phyloP scores from a whole-genome alignment of 305 asterid species.

The Fraxinus paxiana region DNA sequence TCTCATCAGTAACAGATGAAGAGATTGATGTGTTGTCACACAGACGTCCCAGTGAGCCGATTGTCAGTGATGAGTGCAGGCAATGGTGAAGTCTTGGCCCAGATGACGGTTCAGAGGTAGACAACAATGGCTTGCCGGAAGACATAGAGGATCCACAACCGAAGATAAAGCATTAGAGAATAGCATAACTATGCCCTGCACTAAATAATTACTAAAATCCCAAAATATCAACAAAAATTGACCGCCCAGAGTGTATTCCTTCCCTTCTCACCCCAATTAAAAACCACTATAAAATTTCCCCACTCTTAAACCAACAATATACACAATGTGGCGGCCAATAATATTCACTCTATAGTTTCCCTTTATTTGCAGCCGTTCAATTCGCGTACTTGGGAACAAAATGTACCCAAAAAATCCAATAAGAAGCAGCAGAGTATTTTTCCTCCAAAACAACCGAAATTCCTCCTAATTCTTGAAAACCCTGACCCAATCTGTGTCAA shows the following conservation, averaged over 20 bases:
- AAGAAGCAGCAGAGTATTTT: slow-evolving; percentile 12
- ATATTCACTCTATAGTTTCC: slow-evolving; percentile 16
- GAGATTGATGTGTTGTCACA: slow-evolving; percentile 27
- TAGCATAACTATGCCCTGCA: slow-evolving; percentile 28
- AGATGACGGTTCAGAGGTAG: slow-evolving; percentile 42
- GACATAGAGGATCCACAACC: slow-evolving; percentile 59
- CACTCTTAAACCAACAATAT: slow-evolving; percentile 21
- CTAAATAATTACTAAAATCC: slow-evolving; percentile 26
- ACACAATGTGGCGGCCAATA: slow-evolving; percentile 27
- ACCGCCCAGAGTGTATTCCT: slow-evolving; percentile 28
- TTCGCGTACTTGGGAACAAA: neutral
- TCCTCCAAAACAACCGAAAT: neutral
- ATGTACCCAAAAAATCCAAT: slow-evolving; percentile 15
- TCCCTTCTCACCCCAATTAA: slow-evolving; percentile 17
- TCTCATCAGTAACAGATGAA: slow-evolving; percentile 33
- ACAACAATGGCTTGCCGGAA: slow-evolving; percentile 64
- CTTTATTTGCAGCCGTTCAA: slow-evolving; percentile 6
- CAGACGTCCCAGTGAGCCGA: slow-evolving; percentile 32
- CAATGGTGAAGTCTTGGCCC: slow-evolving; percentile 34
- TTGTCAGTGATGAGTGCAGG: slow-evolving; percentile 37
- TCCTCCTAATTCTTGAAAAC: slow-evolving; percentile 20
- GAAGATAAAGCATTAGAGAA: slow-evolving; percentile 38
- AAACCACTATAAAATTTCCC: slow-evolving; percentile 19
- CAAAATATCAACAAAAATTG: slow-evolving; percentile 24
- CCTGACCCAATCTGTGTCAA: slow-evolving; percentile 19